Evolutionary conservation across 1,284 basidiomycete species (phyloP).

Genomic region (Chalciporus piperatoides): DNA sequence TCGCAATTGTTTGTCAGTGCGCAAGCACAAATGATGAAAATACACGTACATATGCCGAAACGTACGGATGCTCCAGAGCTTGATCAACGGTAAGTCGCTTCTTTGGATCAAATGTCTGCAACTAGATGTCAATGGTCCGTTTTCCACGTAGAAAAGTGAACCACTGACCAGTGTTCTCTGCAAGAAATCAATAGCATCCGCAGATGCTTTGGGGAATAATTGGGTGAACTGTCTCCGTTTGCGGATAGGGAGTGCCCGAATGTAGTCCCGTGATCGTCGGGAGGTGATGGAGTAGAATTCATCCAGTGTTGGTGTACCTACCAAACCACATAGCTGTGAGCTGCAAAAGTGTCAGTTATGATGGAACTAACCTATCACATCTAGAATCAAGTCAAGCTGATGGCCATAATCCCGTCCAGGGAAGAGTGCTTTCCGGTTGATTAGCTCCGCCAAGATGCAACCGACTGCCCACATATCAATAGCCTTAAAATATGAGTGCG

Average conservation of each 20-base stretch:
- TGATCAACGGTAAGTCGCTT: conserved; percentile 84
- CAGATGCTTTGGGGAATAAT: conserved; percentile 67
- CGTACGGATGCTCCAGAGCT: conserved; percentile 77
- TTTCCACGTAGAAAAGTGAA: conserved; percentile 1
- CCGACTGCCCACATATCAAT: conserved; percentile 88
- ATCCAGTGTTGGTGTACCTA: conserved; percentile 78
- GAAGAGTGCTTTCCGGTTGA: conserved; percentile 77
- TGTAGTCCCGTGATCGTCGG: conserved; percentile 79
- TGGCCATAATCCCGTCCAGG: conserved; percentile 88
- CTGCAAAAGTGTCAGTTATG: neutral
- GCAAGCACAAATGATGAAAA: neutral
- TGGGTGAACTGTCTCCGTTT: conserved; percentile 58
- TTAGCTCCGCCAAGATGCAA: conserved; percentile 86
- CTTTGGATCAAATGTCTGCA: conserved; percentile 78
- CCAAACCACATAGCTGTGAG: conserved; percentile 4
- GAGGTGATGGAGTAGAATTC: conserved; percentile 88
- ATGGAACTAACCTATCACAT: conserved; percentile 63
- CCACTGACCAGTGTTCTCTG: conserved; percentile 67
- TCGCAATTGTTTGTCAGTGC: conserved; percentile 7
- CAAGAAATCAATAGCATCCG: conserved; percentile 81
- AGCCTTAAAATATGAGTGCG: conserved; percentile 41
- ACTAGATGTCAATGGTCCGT: conserved; percentile 4
- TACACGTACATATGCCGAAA: conserved; percentile 53
- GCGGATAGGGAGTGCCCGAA: conserved; percentile 72
- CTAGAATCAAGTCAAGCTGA: conserved; percentile 81